phyloP scores from a whole-genome alignment of 2,329 filamentous ascomycete species.

The Exserohilum turcica region DNA sequence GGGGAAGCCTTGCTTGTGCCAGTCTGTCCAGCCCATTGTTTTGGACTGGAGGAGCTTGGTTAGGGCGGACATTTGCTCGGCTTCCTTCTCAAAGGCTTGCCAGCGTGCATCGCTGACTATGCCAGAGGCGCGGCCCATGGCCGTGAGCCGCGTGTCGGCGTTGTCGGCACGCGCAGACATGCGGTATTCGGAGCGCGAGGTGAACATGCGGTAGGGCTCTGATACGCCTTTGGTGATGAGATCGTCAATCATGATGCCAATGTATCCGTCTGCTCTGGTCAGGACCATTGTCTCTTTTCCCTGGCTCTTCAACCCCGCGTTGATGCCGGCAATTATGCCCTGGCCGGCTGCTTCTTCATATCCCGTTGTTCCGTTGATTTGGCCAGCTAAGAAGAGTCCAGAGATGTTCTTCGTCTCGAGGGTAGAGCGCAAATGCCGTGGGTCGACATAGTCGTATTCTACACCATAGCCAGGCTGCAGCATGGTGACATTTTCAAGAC shows the following conservation, averaged over 20 bases:
- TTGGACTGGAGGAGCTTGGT: constrained; percentile 64
- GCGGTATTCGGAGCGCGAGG: constrained; percentile 90
- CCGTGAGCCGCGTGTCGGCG: constrained; percentile 84
- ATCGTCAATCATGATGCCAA: constrained; percentile 98
- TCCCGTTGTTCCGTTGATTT: constrained; percentile 97
- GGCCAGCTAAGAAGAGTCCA: constrained; percentile 89
- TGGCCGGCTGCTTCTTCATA: constrained; percentile 98
- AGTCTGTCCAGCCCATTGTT: constrained; percentile 65
- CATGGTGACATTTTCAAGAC: constrained; percentile 88
- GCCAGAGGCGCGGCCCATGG: constrained; percentile 75
- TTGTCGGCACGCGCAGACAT: constrained; percentile 93
- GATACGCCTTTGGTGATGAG: constrained; percentile 95
- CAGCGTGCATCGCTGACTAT: constrained; percentile 81
- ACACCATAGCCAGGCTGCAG: constrained; percentile 95
- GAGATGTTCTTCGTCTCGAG: constrained; percentile 91
- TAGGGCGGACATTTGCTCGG: constrained; percentile 70
- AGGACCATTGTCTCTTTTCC: constrained; percentile 69
- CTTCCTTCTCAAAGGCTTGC: constrained; percentile 69
- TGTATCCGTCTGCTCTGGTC: constrained; percentile 86
- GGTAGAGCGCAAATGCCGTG: constrained; percentile 82
- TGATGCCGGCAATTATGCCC: constrained; percentile 89
- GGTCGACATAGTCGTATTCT: constrained; percentile 98
- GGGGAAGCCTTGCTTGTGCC: constrained; percentile 72
- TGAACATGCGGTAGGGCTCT: constrained; percentile 99
- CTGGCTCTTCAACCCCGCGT: constrained; percentile 81